Evolutionary conservation across 768 basidiomycete genomes (phyloP).

Genomic region (Podaxis mareebaensis): DNA sequence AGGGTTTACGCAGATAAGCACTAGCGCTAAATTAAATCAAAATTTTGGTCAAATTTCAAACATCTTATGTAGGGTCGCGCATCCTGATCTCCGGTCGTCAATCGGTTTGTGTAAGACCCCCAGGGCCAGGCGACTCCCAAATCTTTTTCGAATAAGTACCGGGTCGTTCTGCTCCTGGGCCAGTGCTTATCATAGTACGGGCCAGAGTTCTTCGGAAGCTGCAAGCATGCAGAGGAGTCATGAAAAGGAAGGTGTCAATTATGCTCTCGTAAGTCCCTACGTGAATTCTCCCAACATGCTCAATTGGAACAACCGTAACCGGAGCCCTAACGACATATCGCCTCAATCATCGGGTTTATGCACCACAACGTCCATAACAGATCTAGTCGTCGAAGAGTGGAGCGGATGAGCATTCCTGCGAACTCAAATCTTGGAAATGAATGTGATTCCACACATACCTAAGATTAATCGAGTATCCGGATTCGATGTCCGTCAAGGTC

Average conservation of each 20-base stretch:
- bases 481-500: slow-evolving; percentile 74
- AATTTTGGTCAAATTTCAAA: background rate
- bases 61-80: background rate
- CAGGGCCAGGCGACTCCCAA: background rate
- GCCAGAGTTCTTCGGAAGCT: background rate
- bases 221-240: background rate
- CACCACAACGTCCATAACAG: slow-evolving; percentile 75
- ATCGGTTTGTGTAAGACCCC: background rate
- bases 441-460: slow-evolving; percentile 48
- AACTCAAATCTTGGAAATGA: background rate
- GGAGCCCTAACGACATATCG: background rate
- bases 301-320: background rate
- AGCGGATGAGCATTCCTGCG: slow-evolving; percentile 11
- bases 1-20: background rate
- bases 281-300: too few relatives aligned
- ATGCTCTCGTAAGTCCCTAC: too few relatives aligned
- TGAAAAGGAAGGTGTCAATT: background rate
- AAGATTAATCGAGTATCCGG: slow-evolving; percentile 70
- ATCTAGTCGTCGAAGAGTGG: slow-evolving; percentile 37
- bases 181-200: background rate
- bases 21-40: background rate
- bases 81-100: background rate
- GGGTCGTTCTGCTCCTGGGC: background rate
- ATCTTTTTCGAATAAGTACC: background rate
- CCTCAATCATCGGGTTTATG: slow-evolving; percentile 48